Evolutionary conservation across 2,329 filamentous ascomycete species (phyloP).

Genomic region (Colletotrichum acutatum): DNA sequence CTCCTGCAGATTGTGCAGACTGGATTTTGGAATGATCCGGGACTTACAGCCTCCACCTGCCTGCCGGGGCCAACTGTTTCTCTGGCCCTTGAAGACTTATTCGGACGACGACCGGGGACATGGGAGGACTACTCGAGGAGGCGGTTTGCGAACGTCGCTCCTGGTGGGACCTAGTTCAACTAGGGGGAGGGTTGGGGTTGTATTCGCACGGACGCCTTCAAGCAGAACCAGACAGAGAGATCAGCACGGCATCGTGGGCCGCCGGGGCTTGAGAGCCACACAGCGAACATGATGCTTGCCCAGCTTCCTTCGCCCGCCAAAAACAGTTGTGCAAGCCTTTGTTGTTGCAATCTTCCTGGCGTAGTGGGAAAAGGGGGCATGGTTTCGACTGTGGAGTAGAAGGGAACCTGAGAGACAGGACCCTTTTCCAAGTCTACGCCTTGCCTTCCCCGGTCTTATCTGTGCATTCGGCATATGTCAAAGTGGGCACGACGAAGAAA

Average conservation of each 20-base stretch:
- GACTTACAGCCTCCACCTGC: background rate
- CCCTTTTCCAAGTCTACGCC: background rate
- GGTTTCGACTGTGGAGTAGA: constrained; percentile 25
- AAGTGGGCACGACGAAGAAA: background rate
- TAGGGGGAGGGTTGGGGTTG: constrained; percentile 8
- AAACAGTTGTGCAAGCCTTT: background rate
- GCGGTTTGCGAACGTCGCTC: background rate
- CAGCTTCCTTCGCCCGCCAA: background rate
- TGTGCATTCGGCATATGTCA: background rate
- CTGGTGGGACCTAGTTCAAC: background rate
- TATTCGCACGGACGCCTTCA: constrained; percentile 27
- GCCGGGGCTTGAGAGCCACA: background rate
- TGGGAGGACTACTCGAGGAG: background rate
- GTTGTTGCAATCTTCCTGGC: background rate
- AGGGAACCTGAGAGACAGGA: background rate
- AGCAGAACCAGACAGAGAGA: background rate
- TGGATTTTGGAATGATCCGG: background rate
- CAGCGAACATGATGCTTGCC: constrained; percentile 8
- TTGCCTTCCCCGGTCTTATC: background rate
- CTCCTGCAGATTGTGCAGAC: background rate
- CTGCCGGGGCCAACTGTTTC: background rate
- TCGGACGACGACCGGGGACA: background rate
- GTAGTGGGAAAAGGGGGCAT: constrained; percentile 2
- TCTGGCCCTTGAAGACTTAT: background rate
- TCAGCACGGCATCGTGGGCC: background rate